These are phyloP conservation scores for Termitomyces sp. DNA, from an alignment of 768 basidiomycete genomes.

Conservation along the genomic window DNA sequence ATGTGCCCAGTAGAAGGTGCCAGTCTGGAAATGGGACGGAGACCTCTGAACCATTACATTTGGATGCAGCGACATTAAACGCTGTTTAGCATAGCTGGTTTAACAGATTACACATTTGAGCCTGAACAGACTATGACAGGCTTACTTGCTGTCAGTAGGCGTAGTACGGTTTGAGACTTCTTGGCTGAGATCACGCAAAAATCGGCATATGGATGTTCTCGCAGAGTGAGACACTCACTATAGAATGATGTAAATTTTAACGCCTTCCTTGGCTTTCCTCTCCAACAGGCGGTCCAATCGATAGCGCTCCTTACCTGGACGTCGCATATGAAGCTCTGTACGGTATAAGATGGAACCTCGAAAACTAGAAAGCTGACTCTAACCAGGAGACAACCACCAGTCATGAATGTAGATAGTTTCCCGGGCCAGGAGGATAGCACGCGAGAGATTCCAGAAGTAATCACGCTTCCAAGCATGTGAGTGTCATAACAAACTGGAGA, in stretches of 20 bases:
- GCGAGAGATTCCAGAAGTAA: constrained; percentile 96
- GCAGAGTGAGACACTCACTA: constrained; percentile 51
- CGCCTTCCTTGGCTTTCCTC: constrained; percentile 90
- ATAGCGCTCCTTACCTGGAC: constrained; percentile 81
- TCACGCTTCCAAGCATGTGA: constrained; percentile 61
- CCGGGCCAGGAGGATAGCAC: constrained; percentile 85
- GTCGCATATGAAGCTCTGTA: constrained; percentile 75
- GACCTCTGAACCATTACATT: constrained; percentile 97
- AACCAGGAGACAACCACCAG: constrained; percentile 95
- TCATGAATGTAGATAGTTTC: constrained; percentile 93
- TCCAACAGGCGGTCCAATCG: constrained; percentile 83
- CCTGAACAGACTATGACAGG: constrained; percentile 5
- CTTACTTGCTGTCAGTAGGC: constrained; percentile 87
- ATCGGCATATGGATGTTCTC: constrained; percentile 5
- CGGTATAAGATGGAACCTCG: neutral
- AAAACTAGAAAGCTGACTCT: neutral
- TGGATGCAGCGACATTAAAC: constrained; percentile 70
- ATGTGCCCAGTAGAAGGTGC: constrained; percentile 99
- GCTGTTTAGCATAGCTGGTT: constrained; percentile 80
- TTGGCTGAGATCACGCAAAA: constrained; percentile 45
- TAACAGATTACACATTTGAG: constrained; percentile 1
- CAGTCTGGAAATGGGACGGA: constrained; percentile 95
- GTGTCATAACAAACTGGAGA: neutral
- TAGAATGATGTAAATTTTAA: constrained; percentile 92
- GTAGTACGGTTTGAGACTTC: constrained; percentile 96